Percentiles rank a stretch among this genome's conserved stretches.
Conservation (phyloP, 306 rosid species). For the Cucumis melo region DNA sequence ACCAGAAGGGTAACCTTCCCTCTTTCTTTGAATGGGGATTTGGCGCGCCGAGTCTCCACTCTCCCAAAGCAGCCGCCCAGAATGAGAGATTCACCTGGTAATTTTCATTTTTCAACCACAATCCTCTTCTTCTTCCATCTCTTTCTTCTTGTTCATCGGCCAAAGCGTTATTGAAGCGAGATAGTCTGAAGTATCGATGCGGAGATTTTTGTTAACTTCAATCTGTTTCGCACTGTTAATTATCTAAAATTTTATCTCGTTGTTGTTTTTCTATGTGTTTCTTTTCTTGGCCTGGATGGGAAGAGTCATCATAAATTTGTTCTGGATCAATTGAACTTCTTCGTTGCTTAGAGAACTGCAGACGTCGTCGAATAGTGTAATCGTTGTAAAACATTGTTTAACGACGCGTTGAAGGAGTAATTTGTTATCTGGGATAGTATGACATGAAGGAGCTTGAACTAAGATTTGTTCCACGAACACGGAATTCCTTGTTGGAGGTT, state of each 20-base stretch:
- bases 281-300: background rate
- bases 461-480: background rate
- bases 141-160: background rate
- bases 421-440: background rate
- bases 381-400: background rate
- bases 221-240: background rate
- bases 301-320: background rate
- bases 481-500: background rate
- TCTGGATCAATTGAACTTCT: background rate
- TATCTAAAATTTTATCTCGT: background rate
- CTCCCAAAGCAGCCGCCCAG: background rate
- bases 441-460: background rate
- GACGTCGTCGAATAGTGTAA: background rate
- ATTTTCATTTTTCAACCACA: background rate
- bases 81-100: constrained; percentile 5
- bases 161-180: background rate
- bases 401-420: background rate
- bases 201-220: background rate
- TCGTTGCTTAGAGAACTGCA: background rate
- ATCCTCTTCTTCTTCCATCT: background rate
- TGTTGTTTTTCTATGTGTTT: background rate
- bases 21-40: background rate
- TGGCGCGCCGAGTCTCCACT: background rate
- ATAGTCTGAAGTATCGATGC: background rate
- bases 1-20: background rate